Evolutionary conservation across 768 basidiomycete genomes (phyloP).

Genomic region (Hericium alpestre): DNA sequence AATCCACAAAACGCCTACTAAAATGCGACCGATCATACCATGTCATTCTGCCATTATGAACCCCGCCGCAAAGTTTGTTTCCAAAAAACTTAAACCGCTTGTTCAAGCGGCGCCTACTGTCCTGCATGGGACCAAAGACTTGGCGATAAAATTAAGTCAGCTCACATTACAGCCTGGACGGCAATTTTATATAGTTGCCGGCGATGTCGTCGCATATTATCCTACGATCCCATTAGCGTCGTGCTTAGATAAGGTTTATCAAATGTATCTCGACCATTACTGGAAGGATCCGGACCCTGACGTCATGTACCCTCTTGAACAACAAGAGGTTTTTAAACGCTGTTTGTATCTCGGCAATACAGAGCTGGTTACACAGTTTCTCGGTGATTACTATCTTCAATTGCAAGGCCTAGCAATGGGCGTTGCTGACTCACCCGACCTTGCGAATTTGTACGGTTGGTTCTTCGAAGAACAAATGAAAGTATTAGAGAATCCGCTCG

Average conservation of each 20-base stretch:
- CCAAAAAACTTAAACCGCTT: slow-evolving; percentile 23
- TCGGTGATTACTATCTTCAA: slow-evolving; percentile 18
- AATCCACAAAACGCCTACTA: slow-evolving; percentile 23
- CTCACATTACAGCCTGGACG: slow-evolving; percentile 4
- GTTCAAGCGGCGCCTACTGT: slow-evolving; percentile 19
- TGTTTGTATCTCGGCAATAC: background rate
- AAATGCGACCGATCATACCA: slow-evolving; percentile 23
- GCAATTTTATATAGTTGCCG: too few species aligned
- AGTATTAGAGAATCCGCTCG: too few species aligned
- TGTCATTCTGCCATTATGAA: slow-evolving; percentile 21
- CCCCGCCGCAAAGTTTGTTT: slow-evolving; percentile 22
- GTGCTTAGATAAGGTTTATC: too few species aligned
- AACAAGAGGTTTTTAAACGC: background rate
- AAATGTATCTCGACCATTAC: too few species aligned
- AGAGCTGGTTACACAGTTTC: slow-evolving; percentile 16
- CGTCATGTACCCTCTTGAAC: too few species aligned
- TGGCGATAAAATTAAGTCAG: slow-evolving; percentile 23
- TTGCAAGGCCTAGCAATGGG: background rate
- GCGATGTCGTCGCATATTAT: too few species aligned
- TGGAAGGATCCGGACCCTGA: too few species aligned
- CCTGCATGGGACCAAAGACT: slow-evolving; percentile 23
- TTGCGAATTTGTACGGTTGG: slow-evolving; percentile 22
- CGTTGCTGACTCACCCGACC: slow-evolving; percentile 19
- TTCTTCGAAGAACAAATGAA: slow-evolving; percentile 14
- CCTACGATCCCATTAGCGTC: too few species aligned